A percentile compares a stretch with the other conserved stretches of the same genome.
Evolutionary conservation across 2,329 filamentous ascomycete species (phyloP).

Genomic region (Orbilia oligospora): DNA sequence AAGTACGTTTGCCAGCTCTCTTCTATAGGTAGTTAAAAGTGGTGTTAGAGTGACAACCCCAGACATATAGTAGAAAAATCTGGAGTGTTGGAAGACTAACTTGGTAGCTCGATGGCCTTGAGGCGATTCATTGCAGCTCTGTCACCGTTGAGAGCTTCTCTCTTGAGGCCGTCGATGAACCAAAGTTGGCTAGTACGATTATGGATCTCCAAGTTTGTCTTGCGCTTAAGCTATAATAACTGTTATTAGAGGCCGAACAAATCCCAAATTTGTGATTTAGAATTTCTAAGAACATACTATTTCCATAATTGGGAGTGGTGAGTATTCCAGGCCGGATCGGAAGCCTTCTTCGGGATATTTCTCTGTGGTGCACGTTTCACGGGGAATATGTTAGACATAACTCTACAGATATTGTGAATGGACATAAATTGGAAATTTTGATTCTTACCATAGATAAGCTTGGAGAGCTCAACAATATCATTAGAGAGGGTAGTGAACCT

Average conservation of each 20-base stretch:
- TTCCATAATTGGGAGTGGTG: too few species aligned
- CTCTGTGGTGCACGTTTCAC: neutral
- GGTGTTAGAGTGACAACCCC: neutral
- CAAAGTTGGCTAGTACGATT: constrained; percentile 43
- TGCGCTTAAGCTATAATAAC: constrained; percentile 31
- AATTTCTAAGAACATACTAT: neutral
- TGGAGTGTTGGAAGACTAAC: constrained; percentile 13
- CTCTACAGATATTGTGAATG: neutral
- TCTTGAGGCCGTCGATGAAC: constrained; percentile 43
- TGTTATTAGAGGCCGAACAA: neutral
- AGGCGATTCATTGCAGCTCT: neutral
- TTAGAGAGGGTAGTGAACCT: neutral
- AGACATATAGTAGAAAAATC: neutral
- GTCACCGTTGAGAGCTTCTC: constrained; percentile 33
- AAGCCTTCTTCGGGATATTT: neutral
- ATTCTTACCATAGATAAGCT: neutral
- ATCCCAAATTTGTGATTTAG: neutral
- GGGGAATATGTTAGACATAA: neutral
- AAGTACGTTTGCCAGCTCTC: neutral
- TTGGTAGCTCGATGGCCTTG: constrained; percentile 20
- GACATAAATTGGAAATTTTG: neutral
- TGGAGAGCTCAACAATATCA: neutral
- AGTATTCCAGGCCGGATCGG: neutral
- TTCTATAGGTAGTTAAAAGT: neutral
- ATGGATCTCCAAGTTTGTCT: constrained; percentile 27